A percentile compares a stretch with the other conserved stretches of the same genome.
Conservation (phyloP, 75 land plant species). For the Cupressus sempervirens region DNA sequence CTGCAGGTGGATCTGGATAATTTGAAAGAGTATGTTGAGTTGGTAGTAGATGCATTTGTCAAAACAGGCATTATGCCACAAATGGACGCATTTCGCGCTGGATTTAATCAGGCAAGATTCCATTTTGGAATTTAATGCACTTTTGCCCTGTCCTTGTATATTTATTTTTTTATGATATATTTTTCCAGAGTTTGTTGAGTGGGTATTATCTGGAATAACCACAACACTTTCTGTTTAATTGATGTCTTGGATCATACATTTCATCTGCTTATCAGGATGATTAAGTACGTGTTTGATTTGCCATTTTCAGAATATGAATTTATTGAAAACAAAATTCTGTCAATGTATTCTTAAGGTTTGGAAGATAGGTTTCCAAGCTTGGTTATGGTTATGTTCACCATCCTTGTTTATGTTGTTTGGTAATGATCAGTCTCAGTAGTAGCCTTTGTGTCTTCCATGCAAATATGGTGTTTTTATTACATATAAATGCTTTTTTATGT, state of each 20-base stretch:
- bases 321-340: neutral
- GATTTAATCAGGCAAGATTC: conserved; percentile 80
- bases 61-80: conserved; percentile 74
- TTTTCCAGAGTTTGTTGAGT: neutral
- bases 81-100: conserved; percentile 88
- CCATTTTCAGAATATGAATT: neutral
- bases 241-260: neutral
- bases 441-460: neutral
- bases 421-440: neutral
- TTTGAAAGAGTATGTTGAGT: conserved; percentile 75
- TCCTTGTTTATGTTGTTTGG: neutral
- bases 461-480: neutral
- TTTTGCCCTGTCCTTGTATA: neutral
- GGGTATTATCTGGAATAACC: neutral
- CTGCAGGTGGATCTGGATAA: conserved; percentile 66
- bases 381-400: neutral
- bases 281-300: neutral
- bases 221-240: neutral
- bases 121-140: too few species aligned
- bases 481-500: neutral
- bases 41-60: conserved; percentile 87
- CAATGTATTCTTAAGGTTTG: neutral
- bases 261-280: neutral
- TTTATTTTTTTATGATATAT: too few species aligned
- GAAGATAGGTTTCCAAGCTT: neutral